phyloP scores from a whole-genome alignment of 1,284 basidiomycete species.

The Sporisorium sorghi region DNA sequence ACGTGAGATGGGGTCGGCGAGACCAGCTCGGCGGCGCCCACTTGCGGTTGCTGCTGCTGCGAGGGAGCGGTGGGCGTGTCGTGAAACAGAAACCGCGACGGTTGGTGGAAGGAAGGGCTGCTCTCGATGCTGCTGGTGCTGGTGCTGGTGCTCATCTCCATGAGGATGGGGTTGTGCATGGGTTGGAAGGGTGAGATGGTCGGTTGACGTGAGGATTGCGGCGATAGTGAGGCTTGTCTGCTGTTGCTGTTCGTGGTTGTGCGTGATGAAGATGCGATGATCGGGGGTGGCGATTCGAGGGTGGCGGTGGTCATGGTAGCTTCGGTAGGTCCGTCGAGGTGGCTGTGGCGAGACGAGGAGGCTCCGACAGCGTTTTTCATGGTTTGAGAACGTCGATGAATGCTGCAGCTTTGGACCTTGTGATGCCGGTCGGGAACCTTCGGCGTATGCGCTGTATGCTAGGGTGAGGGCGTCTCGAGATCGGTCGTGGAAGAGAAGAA shows the following conservation, averaged over 20 bases:
- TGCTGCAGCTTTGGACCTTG: background rate
- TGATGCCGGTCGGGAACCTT: background rate
- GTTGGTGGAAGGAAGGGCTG: conserved; percentile 29
- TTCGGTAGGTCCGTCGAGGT: conserved; percentile 4
- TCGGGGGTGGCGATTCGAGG: conserved; percentile 30
- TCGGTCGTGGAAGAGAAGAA: background rate
- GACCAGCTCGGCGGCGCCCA: conserved; percentile 22
- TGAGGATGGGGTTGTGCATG: conserved; percentile 24
- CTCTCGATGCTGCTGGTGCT: conserved; percentile 34
- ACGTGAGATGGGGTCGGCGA: conserved; percentile 12
- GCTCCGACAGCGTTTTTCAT: background rate
- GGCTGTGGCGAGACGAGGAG: background rate
- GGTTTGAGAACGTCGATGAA: background rate
- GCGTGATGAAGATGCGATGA: conserved; percentile 15
- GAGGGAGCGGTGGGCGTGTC: conserved; percentile 34
- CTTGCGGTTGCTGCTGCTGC: background rate
- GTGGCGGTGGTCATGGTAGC: conserved; percentile 7
- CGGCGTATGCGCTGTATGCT: background rate
- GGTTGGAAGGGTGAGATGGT: conserved; percentile 1
- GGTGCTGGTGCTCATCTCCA: conserved; percentile 23
- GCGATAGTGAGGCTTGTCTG: conserved; percentile 16
- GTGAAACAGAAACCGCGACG: conserved; percentile 40
- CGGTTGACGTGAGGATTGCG: conserved; percentile 5
- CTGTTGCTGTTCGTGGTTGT: background rate
- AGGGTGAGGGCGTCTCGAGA: background rate